phyloP scores from a whole-genome alignment of 805 yeast genomes.

The Kodamaea hsintzibuensis region DNA sequence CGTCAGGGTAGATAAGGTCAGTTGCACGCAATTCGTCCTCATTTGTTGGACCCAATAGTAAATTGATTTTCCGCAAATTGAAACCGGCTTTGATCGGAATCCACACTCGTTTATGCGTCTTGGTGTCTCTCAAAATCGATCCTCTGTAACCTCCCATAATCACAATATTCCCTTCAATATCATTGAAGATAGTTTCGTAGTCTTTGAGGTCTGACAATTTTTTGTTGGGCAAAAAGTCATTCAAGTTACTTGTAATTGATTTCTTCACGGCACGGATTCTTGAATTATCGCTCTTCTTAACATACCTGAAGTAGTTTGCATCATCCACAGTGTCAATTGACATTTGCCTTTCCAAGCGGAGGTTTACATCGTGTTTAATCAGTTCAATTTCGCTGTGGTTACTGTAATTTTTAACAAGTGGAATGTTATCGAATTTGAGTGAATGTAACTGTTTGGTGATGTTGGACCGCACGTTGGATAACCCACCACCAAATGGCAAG shows the following conservation, averaged over 20 bases:
- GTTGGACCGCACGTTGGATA: conserved; percentile 26
- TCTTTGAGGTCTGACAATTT: conserved; percentile 22
- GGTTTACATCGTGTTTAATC: conserved; percentile 32
- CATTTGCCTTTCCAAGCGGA: conserved; percentile 52
- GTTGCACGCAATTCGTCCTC: conserved; percentile 65
- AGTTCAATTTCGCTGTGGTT: conserved; percentile 17
- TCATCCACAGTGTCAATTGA: conserved; percentile 66
- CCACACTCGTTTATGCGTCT: conserved; percentile 74
- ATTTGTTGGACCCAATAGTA: conserved; percentile 69
- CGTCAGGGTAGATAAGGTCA: conserved; percentile 63
- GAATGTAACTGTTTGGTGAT: conserved; percentile 25
- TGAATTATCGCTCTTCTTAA: conserved; percentile 63
- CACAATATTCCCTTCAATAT: conserved; percentile 74
- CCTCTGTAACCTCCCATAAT: conserved; percentile 91
- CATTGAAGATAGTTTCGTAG: conserved; percentile 51
- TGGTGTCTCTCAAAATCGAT: conserved; percentile 64
- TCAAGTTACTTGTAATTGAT: conserved; percentile 53
- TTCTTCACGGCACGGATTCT: conserved; percentile 69
- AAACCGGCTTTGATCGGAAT: conserved; percentile 85
- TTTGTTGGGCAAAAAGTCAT: conserved; percentile 36
- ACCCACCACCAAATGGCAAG: conserved; percentile 54
- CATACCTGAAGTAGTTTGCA: conserved; percentile 52
- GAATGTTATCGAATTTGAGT: conserved; percentile 19
- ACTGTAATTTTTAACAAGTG: conserved; percentile 14
- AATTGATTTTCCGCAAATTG: conserved; percentile 65